Percentiles rank a stretch among this genome's conserved stretches.
Conservation (phyloP, 176 grass and related monocot genomes). For the Carex pumila region DNA sequence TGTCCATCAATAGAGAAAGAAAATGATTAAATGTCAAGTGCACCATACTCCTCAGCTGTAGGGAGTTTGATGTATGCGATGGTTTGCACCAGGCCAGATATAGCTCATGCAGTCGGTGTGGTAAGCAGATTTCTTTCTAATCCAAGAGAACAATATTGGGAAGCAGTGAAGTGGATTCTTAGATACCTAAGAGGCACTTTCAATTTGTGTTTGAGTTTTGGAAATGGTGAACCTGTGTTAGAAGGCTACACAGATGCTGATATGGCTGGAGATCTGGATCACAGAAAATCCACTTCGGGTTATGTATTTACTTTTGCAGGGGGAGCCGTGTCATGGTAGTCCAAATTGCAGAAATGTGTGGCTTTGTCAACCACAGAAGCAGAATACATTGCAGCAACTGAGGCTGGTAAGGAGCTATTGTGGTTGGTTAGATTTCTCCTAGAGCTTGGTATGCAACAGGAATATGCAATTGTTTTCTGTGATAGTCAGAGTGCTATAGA, state of each 20-base stretch:
- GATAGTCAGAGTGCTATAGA: background rate
- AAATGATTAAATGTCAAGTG: background rate
- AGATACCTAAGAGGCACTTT: slow-evolving; percentile 1
- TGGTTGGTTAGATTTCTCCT: background rate
- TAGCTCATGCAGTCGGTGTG: background rate
- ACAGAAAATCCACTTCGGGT: background rate
- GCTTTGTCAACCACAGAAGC: too few species aligned
- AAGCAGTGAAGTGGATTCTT: slow-evolving; percentile 11
- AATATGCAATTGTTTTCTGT: background rate
- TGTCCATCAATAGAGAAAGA: background rate
- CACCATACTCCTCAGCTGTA: background rate
- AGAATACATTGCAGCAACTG: background rate
- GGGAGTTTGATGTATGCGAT: slow-evolving; percentile 20
- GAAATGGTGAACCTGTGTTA: background rate
- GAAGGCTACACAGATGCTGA: background rate
- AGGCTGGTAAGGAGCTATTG: background rate
- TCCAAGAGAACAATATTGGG: background rate
- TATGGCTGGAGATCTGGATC: slow-evolving; percentile 2
- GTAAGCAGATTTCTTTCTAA: slow-evolving; percentile 7
- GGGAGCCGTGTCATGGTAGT: background rate
- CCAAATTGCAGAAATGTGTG: too few species aligned
- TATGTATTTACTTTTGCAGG: background rate
- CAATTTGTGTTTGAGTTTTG: background rate
- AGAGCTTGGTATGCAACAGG: too few species aligned
- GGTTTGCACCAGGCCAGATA: background rate